Evolutionary conservation across 164 flowering plant genomes (phyloP), one percentile per base, ranked within the genome.

Genomic region (Vitis cinerea): DNA sequence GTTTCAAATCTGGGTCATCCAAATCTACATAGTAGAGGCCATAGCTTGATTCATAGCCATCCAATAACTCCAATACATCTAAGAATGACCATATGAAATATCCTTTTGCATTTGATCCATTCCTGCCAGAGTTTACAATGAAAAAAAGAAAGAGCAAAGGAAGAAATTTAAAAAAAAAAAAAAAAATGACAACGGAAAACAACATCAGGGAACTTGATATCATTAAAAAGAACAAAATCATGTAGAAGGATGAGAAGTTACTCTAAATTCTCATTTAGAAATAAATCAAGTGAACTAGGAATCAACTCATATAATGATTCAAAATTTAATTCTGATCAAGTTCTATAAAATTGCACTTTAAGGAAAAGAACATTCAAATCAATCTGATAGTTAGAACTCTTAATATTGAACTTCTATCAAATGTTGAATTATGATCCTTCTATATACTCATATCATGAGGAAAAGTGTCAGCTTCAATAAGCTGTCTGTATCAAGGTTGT

Each of bases 61-160:
- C 64, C 17, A 83, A 12, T 3, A 84, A 16, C 76, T 87, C 91
- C 17, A 79, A 79, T 14, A 77, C 59, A 67, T 85, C 89, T n/a
- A 85, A 27, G 75, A 86, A 79, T 12, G 90, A 84, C 90, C 87
- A 86, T 19, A 61, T 15, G 48, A 86, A 76, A 70, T 83, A 86
- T 17, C 86, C 87, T 74, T 71, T 84, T 2, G 75, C 13, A 50
- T 85, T 81, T 51, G 87, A 77, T 67, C 88, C 88, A 63, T 78
- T 78, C 75, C 88, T 85, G 47, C 50, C 27, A 64, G 8, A 54
- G 62, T 10, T 15, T 2, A 49, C 0, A 60, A 13, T 48, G 4
- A 16, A 10, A 31, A 49, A 23, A 23, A 23, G 27, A 23, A 23
- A 23, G 27, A 23, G 27, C 27, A 23, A 23, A 23, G 27, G 27